These are phyloP conservation scores for Trichosporon asahii DNA, from an alignment of 1,284 basidiomycete genomes.

Conservation along the genomic window DNA sequence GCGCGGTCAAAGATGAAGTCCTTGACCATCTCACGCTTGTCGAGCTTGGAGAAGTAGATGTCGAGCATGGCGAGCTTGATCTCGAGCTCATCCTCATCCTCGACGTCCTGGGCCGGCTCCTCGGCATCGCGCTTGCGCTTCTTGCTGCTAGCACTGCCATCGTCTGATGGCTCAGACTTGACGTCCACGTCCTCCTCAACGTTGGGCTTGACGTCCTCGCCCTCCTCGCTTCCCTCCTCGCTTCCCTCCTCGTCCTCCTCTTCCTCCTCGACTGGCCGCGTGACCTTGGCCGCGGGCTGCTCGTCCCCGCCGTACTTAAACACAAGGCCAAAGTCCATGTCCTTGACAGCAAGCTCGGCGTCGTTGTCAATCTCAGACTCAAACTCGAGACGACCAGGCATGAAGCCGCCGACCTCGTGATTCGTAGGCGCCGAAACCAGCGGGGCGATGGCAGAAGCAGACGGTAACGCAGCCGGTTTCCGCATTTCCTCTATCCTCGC, in stretches of 20 bases:
- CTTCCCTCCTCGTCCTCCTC: constrained; percentile 38
- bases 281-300: constrained; percentile 58
- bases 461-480: constrained; percentile 52
- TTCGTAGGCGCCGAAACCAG: constrained; percentile 91
- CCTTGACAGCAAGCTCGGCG: constrained; percentile 91
- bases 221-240: constrained; percentile 36
- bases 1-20: constrained; percentile 90
- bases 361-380: constrained; percentile 96
- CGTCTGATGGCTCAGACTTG: constrained; percentile 26
- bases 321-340: constrained; percentile 90
- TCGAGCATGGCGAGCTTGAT: constrained; percentile 61
- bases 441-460: constrained; percentile 56
- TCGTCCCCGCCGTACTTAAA: constrained; percentile 79
- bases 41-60: constrained; percentile 89
- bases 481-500: constrained; percentile 67
- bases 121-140: constrained; percentile 66
- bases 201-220: constrained; percentile 26
- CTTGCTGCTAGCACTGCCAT: constrained; percentile 51
- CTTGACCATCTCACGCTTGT: constrained; percentile 81
- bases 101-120: constrained; percentile 65
- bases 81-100: constrained; percentile 50
- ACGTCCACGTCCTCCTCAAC: constrained; percentile 24
- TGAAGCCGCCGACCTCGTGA: constrained; percentile 89
- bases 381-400: constrained; percentile 95
- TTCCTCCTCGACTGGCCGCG: constrained; percentile 33